phyloP scores from a whole-genome alignment of 2,329 filamentous ascomycete species.

The Emergomyces pasteurianus region DNA sequence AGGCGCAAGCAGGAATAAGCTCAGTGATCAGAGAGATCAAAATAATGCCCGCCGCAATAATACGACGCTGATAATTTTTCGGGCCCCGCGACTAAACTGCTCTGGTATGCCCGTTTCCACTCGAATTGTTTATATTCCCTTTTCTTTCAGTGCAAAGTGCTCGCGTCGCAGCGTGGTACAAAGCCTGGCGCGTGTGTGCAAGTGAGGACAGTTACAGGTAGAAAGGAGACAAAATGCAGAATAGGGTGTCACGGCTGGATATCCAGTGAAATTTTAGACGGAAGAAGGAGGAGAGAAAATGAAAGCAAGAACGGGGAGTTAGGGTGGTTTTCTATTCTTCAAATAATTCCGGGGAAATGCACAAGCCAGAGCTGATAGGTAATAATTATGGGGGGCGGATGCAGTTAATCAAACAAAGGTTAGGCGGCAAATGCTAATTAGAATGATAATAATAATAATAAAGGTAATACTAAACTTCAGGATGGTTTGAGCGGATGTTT shows the following conservation, averaged over 20 bases:
- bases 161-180: slow-evolving; percentile 2
- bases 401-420: slow-evolving; percentile 1
- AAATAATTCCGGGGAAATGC: slow-evolving; percentile 3
- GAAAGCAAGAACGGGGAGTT: neutral
- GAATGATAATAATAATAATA: slow-evolving; percentile 2
- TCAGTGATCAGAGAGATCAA: slow-evolving; percentile 1
- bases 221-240: neutral
- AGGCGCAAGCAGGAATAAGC: slow-evolving; percentile 1
- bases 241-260: neutral
- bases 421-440: neutral
- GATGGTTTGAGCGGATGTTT: neutral
- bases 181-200: neutral
- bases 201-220: neutral
- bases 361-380: neutral
- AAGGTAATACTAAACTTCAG: neutral
- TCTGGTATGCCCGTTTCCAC: neutral
- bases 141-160: neutral
- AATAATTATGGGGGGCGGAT: neutral
- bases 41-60: neutral
- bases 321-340: slow-evolving; percentile 3
- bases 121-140: slow-evolving; percentile 1
- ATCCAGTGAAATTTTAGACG: neutral
- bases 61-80: neutral
- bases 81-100: neutral
- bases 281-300: neutral